Base-by-base conservation (phyloP, 2,329 filamentous ascomycete species). In the Macrophomina tecta region DNA sequence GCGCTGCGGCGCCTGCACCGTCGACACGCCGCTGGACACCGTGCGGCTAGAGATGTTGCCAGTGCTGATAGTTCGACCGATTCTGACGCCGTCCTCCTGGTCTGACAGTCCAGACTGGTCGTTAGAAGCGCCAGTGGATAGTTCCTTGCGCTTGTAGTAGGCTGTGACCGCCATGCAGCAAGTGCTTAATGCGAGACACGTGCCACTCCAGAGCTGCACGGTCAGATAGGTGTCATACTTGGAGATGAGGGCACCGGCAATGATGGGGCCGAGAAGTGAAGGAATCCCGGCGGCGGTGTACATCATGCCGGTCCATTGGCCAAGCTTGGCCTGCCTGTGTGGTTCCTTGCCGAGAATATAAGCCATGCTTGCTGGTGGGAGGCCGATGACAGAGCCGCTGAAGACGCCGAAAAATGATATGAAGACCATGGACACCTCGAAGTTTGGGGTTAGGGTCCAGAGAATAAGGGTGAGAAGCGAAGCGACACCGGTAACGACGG, bases 271-370 rank as follows among this genome's bases (percentile, higher is more conserved):
- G 4, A 77, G 74, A 9, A 85, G 76, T 1, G 82, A 77, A n/a
- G 79, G 80, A 1, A 80, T 70, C 1, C 81, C 81, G 8, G 82
- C 78, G 52, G 75, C 73, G 11, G 78, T 79, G 74, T 84, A 85
- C 82, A 84, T 83, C 82, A 84, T 84, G 49, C 83, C 83, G 3
- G 78, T 81, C 83, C 83, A 85, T 64, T 84, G 82, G 14, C 83
- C 83, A 7, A 85, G 79, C 65, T 79, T 81, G 61, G 78, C 66
- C 71, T 78, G 76, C 9, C 72, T 72, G 30, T 74, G 66, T 28
- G 71, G 64, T 14, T 64, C 68, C 7, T 70, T 73, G n/a, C 75
- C 77, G 67, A 85, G 76, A 48, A 84, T 81, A 71, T 81, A 79
- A 40, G 81, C 81, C 45, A 85, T 77, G 14, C 79, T 82, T 4